phyloP scores from a whole-genome alignment of 2,329 filamentous ascomycete genomes.

The Metarhizium humberi region DNA sequence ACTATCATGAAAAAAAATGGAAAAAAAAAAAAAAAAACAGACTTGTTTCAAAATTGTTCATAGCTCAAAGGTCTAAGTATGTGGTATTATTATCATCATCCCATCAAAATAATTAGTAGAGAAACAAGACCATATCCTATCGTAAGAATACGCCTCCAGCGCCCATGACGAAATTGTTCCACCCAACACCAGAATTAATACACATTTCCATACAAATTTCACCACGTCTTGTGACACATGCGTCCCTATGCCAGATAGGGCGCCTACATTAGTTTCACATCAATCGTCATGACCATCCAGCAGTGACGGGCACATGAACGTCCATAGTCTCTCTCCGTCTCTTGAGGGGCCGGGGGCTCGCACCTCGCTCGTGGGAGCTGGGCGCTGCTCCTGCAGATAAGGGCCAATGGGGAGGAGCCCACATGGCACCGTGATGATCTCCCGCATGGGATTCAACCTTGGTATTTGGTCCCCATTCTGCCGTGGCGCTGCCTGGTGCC shows the following conservation, averaged over 20 bases:
- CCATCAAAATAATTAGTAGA: not conserved
- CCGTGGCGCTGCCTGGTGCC: conserved; percentile 13
- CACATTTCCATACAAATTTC: not conserved
- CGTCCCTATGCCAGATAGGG: conserved; percentile 1
- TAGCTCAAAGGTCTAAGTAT: conserved; percentile 3
- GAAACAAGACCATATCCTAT: not conserved
- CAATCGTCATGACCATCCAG: conserved; percentile 18
- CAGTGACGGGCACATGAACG: conserved; percentile 22
- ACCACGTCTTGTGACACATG: not conserved
- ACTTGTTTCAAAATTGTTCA: not conserved
- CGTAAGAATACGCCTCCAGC: not conserved
- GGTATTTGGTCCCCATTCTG: conserved; percentile 22
- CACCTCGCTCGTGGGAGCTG: conserved; percentile 18
- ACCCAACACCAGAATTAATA: not conserved
- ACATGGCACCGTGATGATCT: conserved; percentile 19
- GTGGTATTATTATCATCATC: conserved; percentile 10
- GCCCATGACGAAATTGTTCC: not conserved
- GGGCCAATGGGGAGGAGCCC: conserved; percentile 26
- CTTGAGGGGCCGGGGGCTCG: conserved; percentile 28
- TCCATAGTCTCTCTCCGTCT: conserved; percentile 24
- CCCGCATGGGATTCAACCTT: conserved; percentile 20
- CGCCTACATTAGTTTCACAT: not conserved
- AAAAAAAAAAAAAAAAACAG: not conserved
- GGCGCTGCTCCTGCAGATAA: conserved; percentile 18
- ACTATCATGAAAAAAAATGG: not conserved